Evolutionary conservation across 805 yeast species (phyloP).

Genomic region (Lipomyces starkeyi): DNA sequence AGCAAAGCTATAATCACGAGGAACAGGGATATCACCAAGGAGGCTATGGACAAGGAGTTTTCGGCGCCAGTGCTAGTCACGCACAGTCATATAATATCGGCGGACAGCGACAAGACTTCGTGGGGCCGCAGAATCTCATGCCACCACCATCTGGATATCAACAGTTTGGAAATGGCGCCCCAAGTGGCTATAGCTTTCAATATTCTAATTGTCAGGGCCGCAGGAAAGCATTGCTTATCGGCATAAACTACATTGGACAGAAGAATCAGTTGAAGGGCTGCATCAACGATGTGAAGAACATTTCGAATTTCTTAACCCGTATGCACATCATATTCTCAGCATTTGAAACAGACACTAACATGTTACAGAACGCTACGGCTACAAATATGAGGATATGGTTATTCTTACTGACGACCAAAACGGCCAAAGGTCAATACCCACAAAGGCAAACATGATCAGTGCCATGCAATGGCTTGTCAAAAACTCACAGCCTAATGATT

Average conservation of each 20-base stretch:
- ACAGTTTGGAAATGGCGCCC: conserved; percentile 43
- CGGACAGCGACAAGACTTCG: conserved; percentile 4
- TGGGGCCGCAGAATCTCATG: conserved; percentile 24
- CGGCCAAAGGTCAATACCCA: conserved; percentile 58
- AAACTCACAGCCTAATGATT: conserved; percentile 76
- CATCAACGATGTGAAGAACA: conserved; percentile 73
- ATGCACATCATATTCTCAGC: background rate
- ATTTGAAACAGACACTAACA: conserved; percentile 32
- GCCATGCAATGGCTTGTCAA: conserved; percentile 84
- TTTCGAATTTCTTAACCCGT: conserved; percentile 41
- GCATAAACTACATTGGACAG: conserved; percentile 77
- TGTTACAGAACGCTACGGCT: conserved; percentile 43
- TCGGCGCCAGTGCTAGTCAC: background rate
- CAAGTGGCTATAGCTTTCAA: conserved; percentile 52
- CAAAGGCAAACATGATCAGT: conserved; percentile 68
- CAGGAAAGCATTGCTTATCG: conserved; percentile 76
- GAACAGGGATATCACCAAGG: background rate
- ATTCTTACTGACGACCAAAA: conserved; percentile 51
- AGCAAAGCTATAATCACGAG: background rate
- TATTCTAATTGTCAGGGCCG: conserved; percentile 75
- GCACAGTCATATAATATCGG: background rate
- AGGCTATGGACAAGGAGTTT: background rate
- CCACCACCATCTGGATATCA: conserved; percentile 44
- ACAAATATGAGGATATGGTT: conserved; percentile 40
- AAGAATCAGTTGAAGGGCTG: conserved; percentile 72